Conservation (phyloP, 2,329 filamentous ascomycete species). For the Ophiostoma quercus region DNA sequence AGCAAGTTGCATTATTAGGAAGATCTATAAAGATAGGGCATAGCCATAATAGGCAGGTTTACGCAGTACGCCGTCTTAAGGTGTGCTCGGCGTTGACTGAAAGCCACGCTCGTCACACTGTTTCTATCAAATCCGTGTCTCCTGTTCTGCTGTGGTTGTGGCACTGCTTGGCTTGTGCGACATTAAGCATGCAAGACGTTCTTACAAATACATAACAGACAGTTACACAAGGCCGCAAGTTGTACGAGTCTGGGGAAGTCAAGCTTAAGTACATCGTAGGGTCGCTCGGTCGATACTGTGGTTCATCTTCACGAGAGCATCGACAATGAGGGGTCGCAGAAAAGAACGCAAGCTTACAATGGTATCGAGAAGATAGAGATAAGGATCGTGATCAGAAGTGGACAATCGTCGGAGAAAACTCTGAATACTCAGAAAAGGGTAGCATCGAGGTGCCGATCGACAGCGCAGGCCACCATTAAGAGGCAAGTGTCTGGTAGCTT, state of each 20-base stretch:
- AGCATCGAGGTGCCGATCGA: slow-evolving; percentile 5
- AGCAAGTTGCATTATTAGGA: background rate
- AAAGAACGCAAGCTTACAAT: background rate
- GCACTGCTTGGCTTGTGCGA: background rate
- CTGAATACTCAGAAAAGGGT: background rate
- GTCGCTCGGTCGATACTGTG: too few relatives aligned
- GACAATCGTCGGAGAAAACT: background rate
- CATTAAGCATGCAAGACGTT: background rate
- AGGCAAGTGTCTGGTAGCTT: background rate
- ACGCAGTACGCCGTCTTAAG: background rate
- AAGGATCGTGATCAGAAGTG: background rate
- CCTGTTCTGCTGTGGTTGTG: background rate
- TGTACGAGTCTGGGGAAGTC: background rate
- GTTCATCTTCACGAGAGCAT: background rate
- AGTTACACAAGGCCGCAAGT: background rate
- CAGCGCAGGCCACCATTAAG: background rate
- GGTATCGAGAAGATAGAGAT: background rate
- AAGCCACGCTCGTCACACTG: too few relatives aligned
- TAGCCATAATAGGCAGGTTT: background rate
- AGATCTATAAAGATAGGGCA: background rate
- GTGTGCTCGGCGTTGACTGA: too few relatives aligned
- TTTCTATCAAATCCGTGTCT: background rate
- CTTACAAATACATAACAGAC: background rate
- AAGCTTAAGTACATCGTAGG: too few relatives aligned
- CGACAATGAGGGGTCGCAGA: background rate